Percentiles rank a stretch among this genome's conserved stretches.
Evolutionary conservation across 768 basidiomycete genomes (phyloP).

Genomic region (Leccinellum rugosiceps): DNA sequence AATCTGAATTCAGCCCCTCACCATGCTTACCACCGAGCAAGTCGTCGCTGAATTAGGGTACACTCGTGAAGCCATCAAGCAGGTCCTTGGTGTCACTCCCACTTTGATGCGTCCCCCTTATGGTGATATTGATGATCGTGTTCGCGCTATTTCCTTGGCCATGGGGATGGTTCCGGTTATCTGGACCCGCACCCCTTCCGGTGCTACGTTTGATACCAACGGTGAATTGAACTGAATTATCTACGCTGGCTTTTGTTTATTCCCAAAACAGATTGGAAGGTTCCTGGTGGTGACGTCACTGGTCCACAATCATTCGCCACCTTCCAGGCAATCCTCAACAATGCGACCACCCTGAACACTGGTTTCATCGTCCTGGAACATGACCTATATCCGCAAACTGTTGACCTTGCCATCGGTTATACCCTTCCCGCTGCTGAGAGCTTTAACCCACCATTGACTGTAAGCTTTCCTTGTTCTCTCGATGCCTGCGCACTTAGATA

Average conservation of each 20-base stretch:
- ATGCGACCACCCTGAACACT: conserved; percentile 56
- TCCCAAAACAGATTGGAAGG: conserved; percentile 69
- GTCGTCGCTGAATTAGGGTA: conserved; percentile 93
- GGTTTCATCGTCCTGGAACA: conserved; percentile 90
- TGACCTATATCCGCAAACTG: conserved; percentile 80
- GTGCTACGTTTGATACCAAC: conserved; percentile 66
- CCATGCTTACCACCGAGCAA: conserved; percentile 72
- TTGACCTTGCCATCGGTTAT: conserved; percentile 88
- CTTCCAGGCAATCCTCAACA: conserved; percentile 72
- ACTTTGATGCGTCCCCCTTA: conserved; percentile 78
- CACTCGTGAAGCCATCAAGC: conserved; percentile 83
- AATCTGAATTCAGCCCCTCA: conserved; percentile 46
- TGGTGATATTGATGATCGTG: conserved; percentile 90
- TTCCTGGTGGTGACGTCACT: conserved; percentile 69
- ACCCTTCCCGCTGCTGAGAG: conserved; percentile 72
- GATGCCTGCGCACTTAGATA: not conserved
- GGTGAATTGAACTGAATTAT: conserved; percentile 37
- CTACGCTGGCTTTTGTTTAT: conserved; percentile 5
- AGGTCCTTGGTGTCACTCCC: conserved; percentile 71
- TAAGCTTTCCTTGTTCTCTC: conserved; percentile 31
- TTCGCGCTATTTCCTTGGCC: conserved; percentile 82
- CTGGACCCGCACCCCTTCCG: conserved; percentile 69
- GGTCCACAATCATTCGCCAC: conserved; percentile 63
- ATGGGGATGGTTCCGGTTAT: conserved; percentile 93
- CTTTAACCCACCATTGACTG: conserved; percentile 62